These are phyloP conservation scores for Populus simonii DNA, from an alignment of 345 rosid species.

Conservation along the genomic window DNA sequence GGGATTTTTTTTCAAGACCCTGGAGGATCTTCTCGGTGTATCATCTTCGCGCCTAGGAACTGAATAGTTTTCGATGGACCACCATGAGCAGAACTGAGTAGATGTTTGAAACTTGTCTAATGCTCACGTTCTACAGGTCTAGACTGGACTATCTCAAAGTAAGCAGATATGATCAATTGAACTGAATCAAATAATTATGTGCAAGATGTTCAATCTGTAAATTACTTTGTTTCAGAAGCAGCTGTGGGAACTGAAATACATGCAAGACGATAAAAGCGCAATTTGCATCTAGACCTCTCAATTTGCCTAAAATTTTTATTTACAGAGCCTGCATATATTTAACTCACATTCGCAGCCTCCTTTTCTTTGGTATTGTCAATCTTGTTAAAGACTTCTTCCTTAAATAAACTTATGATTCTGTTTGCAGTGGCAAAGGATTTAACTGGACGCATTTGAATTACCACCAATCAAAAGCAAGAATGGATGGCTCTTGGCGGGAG, in stretches of 20 bases:
- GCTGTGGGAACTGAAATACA: not conserved
- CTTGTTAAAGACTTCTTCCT: not conserved
- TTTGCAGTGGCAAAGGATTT: conserved; percentile 78
- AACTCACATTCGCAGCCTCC: not conserved
- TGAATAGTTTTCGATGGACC: not conserved
- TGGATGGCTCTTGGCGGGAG: conserved; percentile 91
- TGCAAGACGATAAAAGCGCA: not conserved
- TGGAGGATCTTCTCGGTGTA: too few relatives aligned
- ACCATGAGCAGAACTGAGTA: not conserved
- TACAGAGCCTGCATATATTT: not conserved
- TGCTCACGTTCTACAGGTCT: too few relatives aligned
- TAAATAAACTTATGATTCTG: not conserved
- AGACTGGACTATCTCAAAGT: too few relatives aligned
- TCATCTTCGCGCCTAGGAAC: not conserved
- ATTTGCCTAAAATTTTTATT: not conserved
- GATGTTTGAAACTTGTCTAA: not conserved
- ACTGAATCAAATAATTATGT: not conserved
- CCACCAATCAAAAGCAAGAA: conserved; percentile 68
- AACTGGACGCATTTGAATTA: conserved; percentile 58
- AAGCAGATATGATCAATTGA: too few relatives aligned
- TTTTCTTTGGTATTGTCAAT: not conserved
- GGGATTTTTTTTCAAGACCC: too few relatives aligned
- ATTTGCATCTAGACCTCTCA: not conserved
- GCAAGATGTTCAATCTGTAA: not conserved
- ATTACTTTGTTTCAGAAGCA: not conserved